Evolutionary conservation across 1,139 yeast species (phyloP).

Genomic region (Pichia sp.): DNA sequence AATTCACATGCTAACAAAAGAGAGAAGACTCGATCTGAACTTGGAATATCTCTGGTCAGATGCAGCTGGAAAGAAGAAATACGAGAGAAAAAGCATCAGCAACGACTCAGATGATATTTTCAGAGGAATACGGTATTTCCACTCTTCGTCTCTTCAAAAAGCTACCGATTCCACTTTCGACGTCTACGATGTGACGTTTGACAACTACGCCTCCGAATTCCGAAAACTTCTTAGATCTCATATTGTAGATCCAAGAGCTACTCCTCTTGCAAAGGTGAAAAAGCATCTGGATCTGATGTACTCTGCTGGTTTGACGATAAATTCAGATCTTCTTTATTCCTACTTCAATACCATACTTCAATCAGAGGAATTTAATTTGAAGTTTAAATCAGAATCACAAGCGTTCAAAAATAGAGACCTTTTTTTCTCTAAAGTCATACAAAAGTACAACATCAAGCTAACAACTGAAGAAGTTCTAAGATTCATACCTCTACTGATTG

Average conservation of each 20-base stretch:
- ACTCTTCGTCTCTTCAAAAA: slow-evolving; percentile 30
- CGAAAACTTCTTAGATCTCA: slow-evolving; percentile 26
- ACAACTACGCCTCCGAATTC: slow-evolving; percentile 28
- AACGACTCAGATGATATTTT: slow-evolving; percentile 42
- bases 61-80: slow-evolving; percentile 28
- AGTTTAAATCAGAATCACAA: slow-evolving; percentile 9
- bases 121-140: slow-evolving; percentile 43
- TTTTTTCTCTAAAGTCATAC: slow-evolving; percentile 18
- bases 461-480: slow-evolving; percentile 19
- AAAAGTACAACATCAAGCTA: slow-evolving; percentile 22
- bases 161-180: slow-evolving; percentile 15
- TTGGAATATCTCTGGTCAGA: slow-evolving; percentile 67
- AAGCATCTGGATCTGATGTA: slow-evolving; percentile 28
- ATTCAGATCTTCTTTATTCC: slow-evolving; percentile 21
- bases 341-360: slow-evolving; percentile 26
- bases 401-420: slow-evolving; percentile 23
- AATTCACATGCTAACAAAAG: slow-evolving; percentile 69
- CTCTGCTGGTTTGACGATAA: slow-evolving; percentile 27
- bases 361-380: slow-evolving; percentile 26
- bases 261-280: slow-evolving; percentile 22
- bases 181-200: slow-evolving; percentile 14
- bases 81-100: slow-evolving; percentile 25
- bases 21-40: slow-evolving; percentile 61
- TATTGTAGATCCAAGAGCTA: slow-evolving; percentile 19
- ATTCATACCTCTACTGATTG: slow-evolving; percentile 25